phyloP scores from a whole-genome alignment of 306 rosid species.

The Trifolium repens region DNA sequence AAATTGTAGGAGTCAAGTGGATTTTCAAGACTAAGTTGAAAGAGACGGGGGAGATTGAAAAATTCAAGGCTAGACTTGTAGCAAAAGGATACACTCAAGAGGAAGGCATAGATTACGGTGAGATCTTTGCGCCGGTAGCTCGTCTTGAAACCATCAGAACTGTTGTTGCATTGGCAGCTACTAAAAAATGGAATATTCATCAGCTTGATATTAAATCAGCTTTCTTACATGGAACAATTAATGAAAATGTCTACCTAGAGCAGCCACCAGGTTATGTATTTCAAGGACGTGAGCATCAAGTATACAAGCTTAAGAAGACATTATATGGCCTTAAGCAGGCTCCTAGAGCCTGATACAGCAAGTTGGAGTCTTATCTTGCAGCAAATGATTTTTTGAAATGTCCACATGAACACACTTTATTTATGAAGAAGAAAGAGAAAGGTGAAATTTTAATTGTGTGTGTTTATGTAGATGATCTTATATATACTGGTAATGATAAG shows the following conservation, averaged over 20 bases:
- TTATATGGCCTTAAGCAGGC: not conserved
- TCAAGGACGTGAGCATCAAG: not conserved
- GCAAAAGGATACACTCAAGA: no score
- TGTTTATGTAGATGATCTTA: not conserved
- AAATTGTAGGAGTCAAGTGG: no score
- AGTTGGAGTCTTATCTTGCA: no score
- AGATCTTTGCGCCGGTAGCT: not conserved
- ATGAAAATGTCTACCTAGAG: constrained; percentile 1
- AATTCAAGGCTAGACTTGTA: no score
- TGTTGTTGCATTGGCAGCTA: not conserved
- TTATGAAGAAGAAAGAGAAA: not conserved
- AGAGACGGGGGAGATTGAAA: no score
- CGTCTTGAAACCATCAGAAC: not conserved
- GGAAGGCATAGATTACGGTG: no score
- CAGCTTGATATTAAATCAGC: not conserved
- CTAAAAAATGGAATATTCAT: not conserved
- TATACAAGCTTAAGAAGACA: not conserved
- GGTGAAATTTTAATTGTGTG: not conserved
- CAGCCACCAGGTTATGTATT: not conserved
- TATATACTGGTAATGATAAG: constrained; percentile 1
- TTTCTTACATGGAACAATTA: not conserved
- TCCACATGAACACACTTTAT: no score
- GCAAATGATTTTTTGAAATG: no score
- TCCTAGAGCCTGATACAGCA: not conserved
- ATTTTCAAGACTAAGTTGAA: no score